Base-by-base conservation (phyloP, 345 rosid species). In the Odontarrhena argentea region DNA sequence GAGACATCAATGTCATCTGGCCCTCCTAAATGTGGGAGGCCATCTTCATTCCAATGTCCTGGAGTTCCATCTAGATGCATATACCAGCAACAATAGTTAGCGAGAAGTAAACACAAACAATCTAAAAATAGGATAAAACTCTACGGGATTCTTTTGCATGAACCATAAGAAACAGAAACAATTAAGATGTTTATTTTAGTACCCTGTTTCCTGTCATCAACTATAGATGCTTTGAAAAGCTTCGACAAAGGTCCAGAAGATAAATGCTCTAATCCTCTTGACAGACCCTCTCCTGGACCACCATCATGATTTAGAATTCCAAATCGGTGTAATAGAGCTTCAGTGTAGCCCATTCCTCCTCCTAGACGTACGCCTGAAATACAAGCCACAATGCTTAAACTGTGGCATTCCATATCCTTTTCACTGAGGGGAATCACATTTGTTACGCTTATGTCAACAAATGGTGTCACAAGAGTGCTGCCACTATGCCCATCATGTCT, bases 271-370 rank as follows among this genome's bases (percentile, higher is more conserved):
- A 94, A 63, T 57, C 96, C 97, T 81, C 80, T 88, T 62, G 96
- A 79, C 15, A 94, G 85, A 42, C 82, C 96, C 80, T 81, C 79
- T 41, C 99, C 95, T 42, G 99, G 99, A 77, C 97, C 91, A 75
- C 96, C 99, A 86, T 91, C 89, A 57, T 81, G 84, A 55, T 85
- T 96, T 67, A 94, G 76, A 77, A 94, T 83, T 70, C 99, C 96
- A 68, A 94, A 94, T n/a, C 87, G 84, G 63, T 91, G 99, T 71
- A 94, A 81, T 38, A 94, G 79, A 64, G 88, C 76, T 82, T 94
- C 99, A 4, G 93, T 78, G 76, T 91, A 91, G 79, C 78, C 85
- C 97, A 94, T 88, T 73, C 99, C 99, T 74, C 99, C 99, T 42
- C 97, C 96, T 64, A 94, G 85, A 52, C 90, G 88, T 67, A 94